Base-by-base conservation (phyloP, 768 basidiomycete genomes). In the Termitomyces sp. region DNA sequence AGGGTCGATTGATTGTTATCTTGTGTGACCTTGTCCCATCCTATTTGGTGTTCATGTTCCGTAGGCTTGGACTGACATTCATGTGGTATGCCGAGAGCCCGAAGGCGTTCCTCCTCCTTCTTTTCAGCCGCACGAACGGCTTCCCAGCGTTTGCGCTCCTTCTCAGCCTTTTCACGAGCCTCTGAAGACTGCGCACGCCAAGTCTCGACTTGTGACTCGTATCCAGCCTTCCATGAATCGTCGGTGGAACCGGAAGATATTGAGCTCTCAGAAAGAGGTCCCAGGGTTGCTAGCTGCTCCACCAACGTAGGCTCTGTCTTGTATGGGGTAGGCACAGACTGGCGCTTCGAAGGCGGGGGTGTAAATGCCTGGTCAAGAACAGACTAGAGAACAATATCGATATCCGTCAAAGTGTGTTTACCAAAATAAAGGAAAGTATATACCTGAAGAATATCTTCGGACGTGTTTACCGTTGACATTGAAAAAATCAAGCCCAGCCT, bases 121-220 rank as follows among this genome's bases (percentile, higher is more conserved):
- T 72, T 73, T 68, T 88, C 84, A 34, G 73, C 73, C 32, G 74
- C 76, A 41, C 90, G 80, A 46, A 87, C 73, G 15, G 74, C 72
- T 65, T 88, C 89, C 88, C 88, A 93, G 58, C 77, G 75, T 42
- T 77, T 77, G 10, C 90, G 85, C 67, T 84, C 82, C 58, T 76
- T 77, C 72, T 90, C 90, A 9, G 89, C 87, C 66, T 85, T 90
- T 65, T 81, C 75, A 50, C 89, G 84, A 43, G 84, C 84, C 57
- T 81, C 80, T 30, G 88, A 85, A 38, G 84, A 86, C 62, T 84
- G 81, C 22, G 80, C 79, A 40, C 85, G 84, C 91, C 90, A 93
- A 53, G 75, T 70, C 49, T 77, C 74, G 11, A 89, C 73, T 42
- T 88, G 85, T 1, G 79, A 71, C 49, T 91, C 84, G 65, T 91